Conservation (phyloP, 2,329 filamentous ascomycete genomes). For the Bipolaris victoriae region DNA sequence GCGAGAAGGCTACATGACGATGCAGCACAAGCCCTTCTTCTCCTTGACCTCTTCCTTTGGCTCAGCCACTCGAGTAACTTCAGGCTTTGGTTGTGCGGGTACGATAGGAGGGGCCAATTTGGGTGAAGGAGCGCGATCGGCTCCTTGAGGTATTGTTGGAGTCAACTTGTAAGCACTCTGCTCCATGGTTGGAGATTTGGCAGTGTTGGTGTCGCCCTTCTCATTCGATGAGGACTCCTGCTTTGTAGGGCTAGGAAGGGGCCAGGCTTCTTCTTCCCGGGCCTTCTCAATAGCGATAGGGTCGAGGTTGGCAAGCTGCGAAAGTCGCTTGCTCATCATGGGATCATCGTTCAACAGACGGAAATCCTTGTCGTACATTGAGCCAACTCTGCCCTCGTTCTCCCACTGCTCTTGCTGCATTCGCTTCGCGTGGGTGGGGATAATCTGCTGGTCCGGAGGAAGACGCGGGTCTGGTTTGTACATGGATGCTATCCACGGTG, state of each 20-base stretch:
- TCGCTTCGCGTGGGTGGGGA: slow-evolving; percentile 89
- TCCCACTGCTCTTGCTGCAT: slow-evolving; percentile 96
- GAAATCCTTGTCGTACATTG: slow-evolving; percentile 86
- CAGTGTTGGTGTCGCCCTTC: slow-evolving; percentile 29
- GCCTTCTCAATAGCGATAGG: slow-evolving; percentile 40
- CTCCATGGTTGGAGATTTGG: slow-evolving; percentile 44
- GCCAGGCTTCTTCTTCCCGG: slow-evolving; percentile 41
- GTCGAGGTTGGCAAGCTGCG: slow-evolving; percentile 34
- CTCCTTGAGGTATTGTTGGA: slow-evolving; percentile 50
- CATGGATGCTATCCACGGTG: slow-evolving; percentile 92
- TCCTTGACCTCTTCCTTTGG: slow-evolving; percentile 63
- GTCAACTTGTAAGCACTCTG: slow-evolving; percentile 57
- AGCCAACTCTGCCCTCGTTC: slow-evolving; percentile 84
- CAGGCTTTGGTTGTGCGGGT: slow-evolving; percentile 41
- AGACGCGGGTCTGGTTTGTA: slow-evolving; percentile 95
- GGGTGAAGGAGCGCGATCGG: slow-evolving; percentile 36
- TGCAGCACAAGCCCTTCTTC: slow-evolving; percentile 70
- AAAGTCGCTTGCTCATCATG: slow-evolving; percentile 37
- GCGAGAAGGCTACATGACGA: slow-evolving; percentile 68
- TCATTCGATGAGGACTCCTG: slow-evolving; percentile 26
- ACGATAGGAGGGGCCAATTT: slow-evolving; percentile 29
- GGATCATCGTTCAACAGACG: slow-evolving; percentile 76
- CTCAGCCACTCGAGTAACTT: slow-evolving; percentile 60
- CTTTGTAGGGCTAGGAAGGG: slow-evolving; percentile 44
- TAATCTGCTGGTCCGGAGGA: slow-evolving; percentile 91